phyloP scores from a whole-genome alignment of 2,329 filamentous ascomycete species.

The Fusarium pseudoanthophilum region DNA sequence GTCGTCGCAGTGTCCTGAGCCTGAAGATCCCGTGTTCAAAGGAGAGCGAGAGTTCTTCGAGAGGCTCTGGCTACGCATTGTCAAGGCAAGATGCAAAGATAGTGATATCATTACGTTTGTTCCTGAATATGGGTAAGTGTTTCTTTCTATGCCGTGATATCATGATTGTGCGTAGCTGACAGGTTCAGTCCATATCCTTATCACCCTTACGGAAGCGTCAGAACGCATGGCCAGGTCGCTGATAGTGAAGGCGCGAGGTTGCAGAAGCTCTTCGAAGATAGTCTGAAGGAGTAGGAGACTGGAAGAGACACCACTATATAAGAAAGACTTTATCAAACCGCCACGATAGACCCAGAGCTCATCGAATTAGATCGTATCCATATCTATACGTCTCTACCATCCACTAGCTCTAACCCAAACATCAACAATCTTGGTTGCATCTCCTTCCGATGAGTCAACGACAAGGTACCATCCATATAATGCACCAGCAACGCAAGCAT shows the following conservation, averaged over 20 bases:
- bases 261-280: neutral
- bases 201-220: neutral
- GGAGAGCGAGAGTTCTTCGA: neutral
- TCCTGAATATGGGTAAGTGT: neutral
- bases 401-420: slow-evolving; percentile 70
- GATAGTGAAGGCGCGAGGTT: neutral
- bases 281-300: accelerated
- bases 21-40: accelerated
- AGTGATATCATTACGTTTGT: neutral
- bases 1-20: neutral
- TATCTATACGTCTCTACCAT: slow-evolving; percentile 44
- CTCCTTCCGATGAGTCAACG: slow-evolving; percentile 52
- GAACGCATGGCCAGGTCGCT: neutral
- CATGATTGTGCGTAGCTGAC: neutral
- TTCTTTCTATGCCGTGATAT: accelerated
- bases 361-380: too few relatives aligned
- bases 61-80: neutral
- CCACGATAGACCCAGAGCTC: too few relatives aligned
- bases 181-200: neutral
- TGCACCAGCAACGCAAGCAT: slow-evolving; percentile 71
- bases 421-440: slow-evolving; percentile 60
- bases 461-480: slow-evolving; percentile 70
- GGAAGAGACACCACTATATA: too few relatives aligned
- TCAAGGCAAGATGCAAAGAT: neutral
- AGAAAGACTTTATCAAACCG: too few relatives aligned